Base-by-base conservation (phyloP, 2,329 filamentous ascomycete genomes). In the Teratosphaeriaceae sp. region DNA sequence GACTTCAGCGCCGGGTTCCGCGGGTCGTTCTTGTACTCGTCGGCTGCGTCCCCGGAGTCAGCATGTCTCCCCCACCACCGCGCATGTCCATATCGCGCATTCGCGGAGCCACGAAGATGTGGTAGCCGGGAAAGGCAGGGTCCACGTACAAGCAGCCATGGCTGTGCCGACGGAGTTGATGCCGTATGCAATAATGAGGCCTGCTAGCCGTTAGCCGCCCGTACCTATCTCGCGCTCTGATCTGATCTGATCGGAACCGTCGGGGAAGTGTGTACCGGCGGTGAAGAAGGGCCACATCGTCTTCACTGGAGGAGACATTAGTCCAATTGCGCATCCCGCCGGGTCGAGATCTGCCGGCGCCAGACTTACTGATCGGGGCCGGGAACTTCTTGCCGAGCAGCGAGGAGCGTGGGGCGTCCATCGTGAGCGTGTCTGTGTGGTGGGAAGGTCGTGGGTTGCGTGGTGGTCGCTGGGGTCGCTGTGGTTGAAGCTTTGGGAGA, bases 11-110 rank as follows among this genome's bases (percentile, higher is more conserved):
- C 73, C 55, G 81, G 82, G 79, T 96, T 96, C 70, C 89, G 82
- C 56, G 89, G 88, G 72, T 97, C 90, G 76, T 95, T 94, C 82
- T 89, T 94, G 80, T 79, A 96, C 75, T 97, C 88, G 60, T 85
- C 86, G 74, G 81, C 90, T 97, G 59, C 52, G 20, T 33, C 22
- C 3, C 13, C 16, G 18, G 26, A 8, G 20, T 13, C 18, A 29
- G 38, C 18, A 6, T 12, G 19, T 8, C 24, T 16, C 22, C 7
- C 13, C 9, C n/a, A 9, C 36, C 22, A 24, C 20, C 18, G 15
- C 16, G 7, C 16, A 36, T 36, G n/a, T n/a, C n/a, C n/a, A n/a
- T n/a, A n/a, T n/a, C n/a, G n/a, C n/a, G n/a, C n/a, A n/a, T n/a
- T n/a, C n/a, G n/a, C n/a, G n/a, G n/a, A n/a, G n/a, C n/a, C n/a